A percentile compares a stretch with the other conserved stretches of the same genome.
Evolutionary conservation across 1,284 basidiomycete genomes (phyloP).

Genomic region (Pseudozyma sp.): DNA sequence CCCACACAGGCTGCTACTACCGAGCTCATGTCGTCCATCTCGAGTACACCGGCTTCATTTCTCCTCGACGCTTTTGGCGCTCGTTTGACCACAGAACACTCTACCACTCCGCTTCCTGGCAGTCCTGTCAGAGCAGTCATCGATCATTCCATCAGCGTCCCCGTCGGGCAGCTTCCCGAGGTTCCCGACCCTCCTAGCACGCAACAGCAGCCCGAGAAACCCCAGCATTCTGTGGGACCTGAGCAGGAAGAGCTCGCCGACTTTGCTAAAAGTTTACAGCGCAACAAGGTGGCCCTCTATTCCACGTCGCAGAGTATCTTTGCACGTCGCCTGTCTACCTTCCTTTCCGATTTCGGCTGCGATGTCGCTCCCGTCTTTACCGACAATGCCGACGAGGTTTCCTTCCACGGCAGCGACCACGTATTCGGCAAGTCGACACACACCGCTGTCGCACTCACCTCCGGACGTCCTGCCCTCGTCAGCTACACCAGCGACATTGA

Average conservation of each 20-base stretch:
- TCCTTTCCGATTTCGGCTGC: conserved; percentile 37
- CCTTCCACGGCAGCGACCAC: conserved; percentile 10
- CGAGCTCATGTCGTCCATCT: conserved; percentile 23
- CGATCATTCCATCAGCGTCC: conserved; percentile 30
- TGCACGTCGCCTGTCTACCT: conserved; percentile 26
- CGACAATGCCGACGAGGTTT: conserved; percentile 26
- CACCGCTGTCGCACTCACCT: conserved; percentile 53
- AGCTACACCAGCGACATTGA: conserved; percentile 53
- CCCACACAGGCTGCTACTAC: conserved; percentile 3
- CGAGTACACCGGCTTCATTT: conserved; percentile 18
- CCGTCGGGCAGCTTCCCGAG: conserved; percentile 24
- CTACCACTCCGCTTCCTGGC: conserved; percentile 4
- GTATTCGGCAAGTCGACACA: conserved; percentile 31
- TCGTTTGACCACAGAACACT: conserved; percentile 21
- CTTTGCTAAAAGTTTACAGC: conserved; percentile 22
- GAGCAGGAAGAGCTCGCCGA: conserved; percentile 32
- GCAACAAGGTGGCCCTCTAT: conserved; percentile 52
- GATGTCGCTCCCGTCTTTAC: conserved; percentile 40
- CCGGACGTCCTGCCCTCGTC: conserved; percentile 46
- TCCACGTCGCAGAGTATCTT: conserved; percentile 37
- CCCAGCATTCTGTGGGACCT: conserved; percentile 19
- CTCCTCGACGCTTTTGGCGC: conserved; percentile 42
- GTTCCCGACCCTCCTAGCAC: conserved; percentile 4
- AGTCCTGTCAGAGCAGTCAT: conserved; percentile 21
- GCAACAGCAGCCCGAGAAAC: not conserved